Evolutionary conservation across 306 rosid genomes (phyloP).

Genomic region (Cucumis hystrix): DNA sequence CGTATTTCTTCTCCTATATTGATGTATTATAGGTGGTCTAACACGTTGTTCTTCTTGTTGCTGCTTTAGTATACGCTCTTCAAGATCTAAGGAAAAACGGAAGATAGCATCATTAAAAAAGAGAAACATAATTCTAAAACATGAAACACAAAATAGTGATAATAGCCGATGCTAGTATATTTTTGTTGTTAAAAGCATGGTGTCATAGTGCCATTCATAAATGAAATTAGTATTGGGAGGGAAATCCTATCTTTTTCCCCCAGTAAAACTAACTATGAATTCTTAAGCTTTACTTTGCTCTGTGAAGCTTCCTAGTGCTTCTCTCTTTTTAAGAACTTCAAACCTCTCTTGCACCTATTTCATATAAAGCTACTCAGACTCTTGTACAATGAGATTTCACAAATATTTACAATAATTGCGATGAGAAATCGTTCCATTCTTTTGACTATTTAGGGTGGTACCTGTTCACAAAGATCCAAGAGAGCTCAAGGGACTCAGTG

Average conservation of each 20-base stretch:
- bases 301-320: slow-evolving; percentile 59
- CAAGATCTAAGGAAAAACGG: slow-evolving; percentile 47
- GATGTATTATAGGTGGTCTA: no score
- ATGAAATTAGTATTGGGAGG: not conserved
- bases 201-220: not conserved
- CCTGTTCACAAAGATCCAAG: slow-evolving; percentile 74
- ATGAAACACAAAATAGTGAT: not conserved
- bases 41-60: slow-evolving; percentile 87
- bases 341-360: slow-evolving; percentile 83
- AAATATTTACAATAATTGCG: not conserved
- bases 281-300: slow-evolving; percentile 60
- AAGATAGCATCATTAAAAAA: not conserved
- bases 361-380: slow-evolving; percentile 18
- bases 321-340: slow-evolving; percentile 76
- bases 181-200: not conserved
- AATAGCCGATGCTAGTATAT: not conserved
- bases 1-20: no score
- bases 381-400: not conserved
- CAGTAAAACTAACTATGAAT: not conserved
- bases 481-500: no score
- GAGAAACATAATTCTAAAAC: not conserved
- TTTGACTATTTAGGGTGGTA: slow-evolving; percentile 5
- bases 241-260: not conserved
- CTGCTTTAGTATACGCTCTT: slow-evolving; percentile 77
- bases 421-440: not conserved